Percentiles rank a stretch among this genome's conserved stretches.
Evolutionary conservation across 148 eudicot genomes (phyloP).

Genomic region (Camellia lanceoleosa): DNA sequence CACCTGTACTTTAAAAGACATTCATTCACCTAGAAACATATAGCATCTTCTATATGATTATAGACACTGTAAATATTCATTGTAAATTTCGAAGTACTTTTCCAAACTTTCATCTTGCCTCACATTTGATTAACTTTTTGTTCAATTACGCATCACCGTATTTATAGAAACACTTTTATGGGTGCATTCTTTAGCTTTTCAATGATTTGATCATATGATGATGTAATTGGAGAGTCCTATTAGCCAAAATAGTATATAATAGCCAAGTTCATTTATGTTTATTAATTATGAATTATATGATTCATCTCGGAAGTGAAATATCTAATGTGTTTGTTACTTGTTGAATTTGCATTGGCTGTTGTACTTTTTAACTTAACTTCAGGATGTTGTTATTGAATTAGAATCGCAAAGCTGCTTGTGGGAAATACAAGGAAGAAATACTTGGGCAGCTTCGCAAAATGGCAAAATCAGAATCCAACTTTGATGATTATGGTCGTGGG

Average conservation of each 20-base stretch:
- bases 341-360: background rate
- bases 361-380: constrained; percentile 9
- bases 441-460: constrained; percentile 63
- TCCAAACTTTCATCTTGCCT: background rate
- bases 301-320: background rate
- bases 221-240: background rate
- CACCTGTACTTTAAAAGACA: no score
- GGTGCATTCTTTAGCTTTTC: background rate
- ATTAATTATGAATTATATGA: background rate
- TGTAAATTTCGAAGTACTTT: no score
- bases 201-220: no score
- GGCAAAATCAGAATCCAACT: constrained; percentile 52
- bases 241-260: background rate
- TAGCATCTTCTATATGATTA: no score
- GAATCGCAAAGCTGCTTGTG: constrained; percentile 71
- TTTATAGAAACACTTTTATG: background rate
- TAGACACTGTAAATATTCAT: no score
- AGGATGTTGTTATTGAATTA: constrained; percentile 22
- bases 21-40: no score
- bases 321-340: background rate
- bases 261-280: background rate
- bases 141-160: background rate
- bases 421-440: constrained; percentile 66
- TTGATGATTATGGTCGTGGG: constrained; percentile 23
- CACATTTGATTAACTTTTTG: background rate